phyloP scores from a whole-genome alignment of 1,139 yeast genomes.

The Saccharomyces hybrid region DNA sequence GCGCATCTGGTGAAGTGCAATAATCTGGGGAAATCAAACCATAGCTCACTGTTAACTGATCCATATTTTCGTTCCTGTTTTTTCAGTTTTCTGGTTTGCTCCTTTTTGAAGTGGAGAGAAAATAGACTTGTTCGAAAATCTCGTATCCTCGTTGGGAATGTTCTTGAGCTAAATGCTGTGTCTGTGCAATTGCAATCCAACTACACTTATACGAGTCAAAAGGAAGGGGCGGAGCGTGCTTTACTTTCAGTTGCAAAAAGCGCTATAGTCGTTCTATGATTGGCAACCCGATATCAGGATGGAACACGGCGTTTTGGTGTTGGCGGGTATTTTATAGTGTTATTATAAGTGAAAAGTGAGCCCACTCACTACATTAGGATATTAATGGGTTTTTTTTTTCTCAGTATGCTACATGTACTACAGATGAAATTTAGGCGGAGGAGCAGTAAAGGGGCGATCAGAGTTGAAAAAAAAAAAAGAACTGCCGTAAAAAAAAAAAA shows the following conservation, averaged over 20 bases:
- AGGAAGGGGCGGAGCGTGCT: neutral
- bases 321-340: neutral
- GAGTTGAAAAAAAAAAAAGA: neutral
- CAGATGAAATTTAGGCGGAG: neutral
- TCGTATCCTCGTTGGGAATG: neutral
- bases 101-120: neutral
- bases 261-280: neutral
- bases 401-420: neutral
- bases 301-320: neutral
- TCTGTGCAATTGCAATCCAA: neutral
- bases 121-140: neutral
- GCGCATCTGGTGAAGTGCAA: constrained; percentile 19
- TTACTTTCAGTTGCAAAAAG: neutral
- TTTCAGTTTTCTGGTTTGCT: neutral
- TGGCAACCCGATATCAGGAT: neutral
- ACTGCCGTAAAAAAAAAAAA: neutral
- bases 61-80: constrained; percentile 10
- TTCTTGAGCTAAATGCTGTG: neutral
- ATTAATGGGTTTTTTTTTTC: neutral
- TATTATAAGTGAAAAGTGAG: neutral
- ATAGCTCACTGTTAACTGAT: constrained; percentile 27
- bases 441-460: constrained; percentile 1
- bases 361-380: neutral
- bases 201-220: neutral
- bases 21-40: constrained; percentile 27